Evolutionary conservation across 768 basidiomycete species (phyloP).

Genomic region (Punctularia strigosozonata): DNA sequence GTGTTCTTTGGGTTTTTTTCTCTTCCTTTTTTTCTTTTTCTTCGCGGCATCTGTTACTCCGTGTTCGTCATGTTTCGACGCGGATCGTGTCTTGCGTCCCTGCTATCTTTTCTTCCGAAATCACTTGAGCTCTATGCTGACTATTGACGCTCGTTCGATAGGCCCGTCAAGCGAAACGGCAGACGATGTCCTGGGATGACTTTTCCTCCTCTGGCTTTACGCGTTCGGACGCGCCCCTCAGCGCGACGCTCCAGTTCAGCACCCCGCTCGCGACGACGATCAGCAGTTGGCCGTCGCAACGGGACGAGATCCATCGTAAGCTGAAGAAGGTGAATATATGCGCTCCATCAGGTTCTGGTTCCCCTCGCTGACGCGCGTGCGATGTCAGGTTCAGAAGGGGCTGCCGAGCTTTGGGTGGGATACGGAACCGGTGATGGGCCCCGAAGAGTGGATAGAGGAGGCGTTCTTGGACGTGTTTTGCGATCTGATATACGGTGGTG

Average conservation of each 20-base stretch:
- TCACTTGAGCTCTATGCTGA: too few species aligned
- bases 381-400: too few species aligned
- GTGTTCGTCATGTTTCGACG: neutral
- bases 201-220: constrained; percentile 79
- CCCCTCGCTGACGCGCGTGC: too few species aligned
- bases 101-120: constrained; percentile 7
- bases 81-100: constrained; percentile 3
- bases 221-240: constrained; percentile 64
- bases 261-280: constrained; percentile 44
- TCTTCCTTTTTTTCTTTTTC: constrained; percentile 4
- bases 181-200: constrained; percentile 84
- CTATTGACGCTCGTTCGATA: too few species aligned
- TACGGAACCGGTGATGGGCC: constrained; percentile 69
- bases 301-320: constrained; percentile 62
- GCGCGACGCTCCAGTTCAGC: constrained; percentile 73
- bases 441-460: constrained; percentile 80
- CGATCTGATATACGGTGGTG: constrained; percentile 69
- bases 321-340: constrained; percentile 78
- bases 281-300: constrained; percentile 62
- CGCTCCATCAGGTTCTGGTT: too few species aligned
- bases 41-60: constrained; percentile 3
- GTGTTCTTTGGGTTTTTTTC: too few species aligned
- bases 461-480: constrained; percentile 83
- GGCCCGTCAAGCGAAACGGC: constrained; percentile 61
- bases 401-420: constrained; percentile 90